phyloP scores from a whole-genome alignment of 2,329 filamentous ascomycete genomes.

The Drechmeria coniospora region DNA sequence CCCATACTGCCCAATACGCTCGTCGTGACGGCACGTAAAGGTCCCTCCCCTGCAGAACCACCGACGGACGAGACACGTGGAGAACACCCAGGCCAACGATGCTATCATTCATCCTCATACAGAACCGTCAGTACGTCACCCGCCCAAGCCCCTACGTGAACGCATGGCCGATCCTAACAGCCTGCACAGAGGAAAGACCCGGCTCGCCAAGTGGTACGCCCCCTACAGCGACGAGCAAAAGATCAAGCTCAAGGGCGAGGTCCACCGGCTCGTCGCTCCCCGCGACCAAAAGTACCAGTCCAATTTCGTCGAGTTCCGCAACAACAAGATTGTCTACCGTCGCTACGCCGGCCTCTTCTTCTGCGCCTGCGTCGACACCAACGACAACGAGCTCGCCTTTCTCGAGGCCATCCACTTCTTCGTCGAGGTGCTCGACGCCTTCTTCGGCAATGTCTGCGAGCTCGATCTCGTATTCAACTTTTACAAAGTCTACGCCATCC shows the following conservation, averaged over 20 bases:
- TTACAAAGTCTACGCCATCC: conserved; percentile 87
- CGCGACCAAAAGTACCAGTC: conserved; percentile 99
- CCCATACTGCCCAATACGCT: too few species aligned
- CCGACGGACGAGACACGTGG: too few species aligned
- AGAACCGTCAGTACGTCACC: conserved; percentile 63
- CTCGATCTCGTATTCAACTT: conserved; percentile 78
- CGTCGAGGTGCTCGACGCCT: conserved; percentile 93
- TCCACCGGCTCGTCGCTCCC: conserved; percentile 92
- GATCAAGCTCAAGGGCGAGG: conserved; percentile 96
- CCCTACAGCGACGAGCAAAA: conserved; percentile 98
- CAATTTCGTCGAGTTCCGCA: conserved; percentile 94
- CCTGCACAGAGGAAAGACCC: conserved; percentile 93
- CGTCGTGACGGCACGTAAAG: too few species aligned
- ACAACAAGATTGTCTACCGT: conserved; percentile 93
- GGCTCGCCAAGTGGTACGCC: conserved; percentile 96
- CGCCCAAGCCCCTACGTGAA: not conserved
- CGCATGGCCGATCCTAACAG: too few species aligned
- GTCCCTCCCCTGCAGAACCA: too few species aligned
- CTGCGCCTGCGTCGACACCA: conserved; percentile 96
- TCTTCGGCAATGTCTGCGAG: conserved; percentile 98
- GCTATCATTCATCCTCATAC: conserved; percentile 78
- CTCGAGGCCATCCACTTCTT: conserved; percentile 99
- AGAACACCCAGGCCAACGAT: too few species aligned
- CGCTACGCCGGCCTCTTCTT: conserved; percentile 98
- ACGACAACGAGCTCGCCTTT: conserved; percentile 95